Evolutionary conservation across 169 alveolate genomes (phyloP), one percentile per base, ranked within the genome.

Genomic region (Plasmodium coatneyi): DNA sequence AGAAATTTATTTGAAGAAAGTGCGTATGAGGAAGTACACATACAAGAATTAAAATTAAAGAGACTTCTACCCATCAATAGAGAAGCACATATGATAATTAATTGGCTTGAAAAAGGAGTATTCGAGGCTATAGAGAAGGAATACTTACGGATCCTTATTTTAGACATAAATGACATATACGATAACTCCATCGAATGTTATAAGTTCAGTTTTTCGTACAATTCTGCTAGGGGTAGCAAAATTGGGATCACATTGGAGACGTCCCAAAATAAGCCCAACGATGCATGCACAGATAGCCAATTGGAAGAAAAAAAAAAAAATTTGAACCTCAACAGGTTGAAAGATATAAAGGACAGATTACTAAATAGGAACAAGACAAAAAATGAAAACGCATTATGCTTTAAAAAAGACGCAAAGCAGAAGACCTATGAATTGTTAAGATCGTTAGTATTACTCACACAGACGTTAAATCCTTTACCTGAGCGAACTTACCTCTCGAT

Each of bases 91-190:
- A 86, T 95, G 91, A 92, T 95, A 56, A 83, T 97, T 30, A 97
- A 95, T 82, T 96, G 98, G 98, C 91, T 97, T 39, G 98, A 97
- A 49, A 95, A 96, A 78, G 98, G 98, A 5, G 97, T 97, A 60
- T 97, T 96, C 92, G 98, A 97, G 32, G 98, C 98, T 1, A 91
- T 97, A 92, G 97, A 95, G 71, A 96, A 95, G 32, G 96, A 92
- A 94, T 92, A 95, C 30, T 93, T 97, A 43, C 92, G 94, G 34
- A 84, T 97, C 66, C 92, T 95, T 79, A 97, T 96, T 7, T 96
- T 96, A 79, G 96, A 97, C 81, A 96, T 95, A 49, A 95, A 94
- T 36, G 95, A 97, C 49, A 96, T 92, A 46, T 87, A 96, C 36
- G 97, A 96, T 71, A 97, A 97, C 52, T 92, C 98, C 39, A 92